Conservation (phyloP, 148 eudicot genomes). For the Drosera capensis region DNA sequence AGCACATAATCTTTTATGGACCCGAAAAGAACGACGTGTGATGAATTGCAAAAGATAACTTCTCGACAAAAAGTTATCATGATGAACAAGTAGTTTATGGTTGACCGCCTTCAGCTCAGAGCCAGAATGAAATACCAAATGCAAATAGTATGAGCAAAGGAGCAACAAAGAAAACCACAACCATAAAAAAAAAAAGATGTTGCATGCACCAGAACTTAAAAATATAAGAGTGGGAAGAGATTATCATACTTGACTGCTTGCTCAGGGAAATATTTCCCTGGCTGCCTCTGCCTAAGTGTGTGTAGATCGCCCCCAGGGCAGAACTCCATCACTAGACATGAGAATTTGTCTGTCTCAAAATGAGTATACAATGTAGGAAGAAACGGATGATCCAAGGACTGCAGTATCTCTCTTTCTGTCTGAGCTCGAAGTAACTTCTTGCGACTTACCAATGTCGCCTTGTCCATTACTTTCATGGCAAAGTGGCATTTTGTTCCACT, state of each 20-base stretch:
- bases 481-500: slow-evolving; percentile 48
- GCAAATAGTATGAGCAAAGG: no score
- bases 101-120: no score
- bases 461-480: slow-evolving; percentile 76
- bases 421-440: slow-evolving; percentile 64
- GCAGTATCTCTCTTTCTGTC: slow-evolving; percentile 55
- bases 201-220: no score
- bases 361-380: slow-evolving; percentile 60
- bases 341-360: slow-evolving; percentile 69
- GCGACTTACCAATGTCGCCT: slow-evolving; percentile 48
- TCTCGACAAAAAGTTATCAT: no score
- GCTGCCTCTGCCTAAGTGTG: slow-evolving; percentile 63
- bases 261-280: slow-evolving; percentile 51
- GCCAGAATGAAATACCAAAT: no score
- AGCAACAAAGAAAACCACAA: no score
- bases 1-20: no score
- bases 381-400: slow-evolving; percentile 52
- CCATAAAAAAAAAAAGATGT: no score
- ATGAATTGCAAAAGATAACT: no score
- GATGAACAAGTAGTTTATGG: no score
- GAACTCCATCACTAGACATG: slow-evolving; percentile 71
- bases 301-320: slow-evolving; percentile 70
- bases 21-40: no score
- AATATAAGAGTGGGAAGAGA: background rate
- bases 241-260: slow-evolving; percentile 52